These are phyloP conservation scores for Fusarium sp. DNA, from an alignment of 2,329 filamentous ascomycete genomes.

Conservation along the genomic window DNA sequence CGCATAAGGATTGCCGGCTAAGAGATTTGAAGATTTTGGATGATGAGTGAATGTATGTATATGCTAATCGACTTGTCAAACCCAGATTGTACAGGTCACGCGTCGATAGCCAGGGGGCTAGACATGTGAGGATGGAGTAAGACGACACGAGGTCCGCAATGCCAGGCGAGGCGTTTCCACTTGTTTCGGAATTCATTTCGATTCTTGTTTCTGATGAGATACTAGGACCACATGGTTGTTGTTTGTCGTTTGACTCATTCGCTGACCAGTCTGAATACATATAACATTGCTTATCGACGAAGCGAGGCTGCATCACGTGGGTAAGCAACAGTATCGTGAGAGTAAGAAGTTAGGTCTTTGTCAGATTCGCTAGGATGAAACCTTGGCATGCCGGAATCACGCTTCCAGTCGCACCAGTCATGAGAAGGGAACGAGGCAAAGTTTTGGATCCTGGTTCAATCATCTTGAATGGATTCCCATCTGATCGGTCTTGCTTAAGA, in stretches of 20 bases:
- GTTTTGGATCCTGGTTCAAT: neutral
- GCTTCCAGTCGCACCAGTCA: neutral
- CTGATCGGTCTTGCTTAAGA: too few relatives aligned
- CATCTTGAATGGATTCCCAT: too few relatives aligned
- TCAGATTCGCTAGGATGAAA: neutral
- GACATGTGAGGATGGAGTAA: conserved; percentile 29
- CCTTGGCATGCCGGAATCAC: neutral
- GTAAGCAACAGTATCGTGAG: neutral
- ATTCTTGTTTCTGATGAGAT: accelerated
- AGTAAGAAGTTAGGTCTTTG: conserved; percentile 12
- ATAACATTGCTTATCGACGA: neutral
- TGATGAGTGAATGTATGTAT: conserved; percentile 10
- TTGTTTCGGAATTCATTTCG: neutral
- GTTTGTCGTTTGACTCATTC: neutral
- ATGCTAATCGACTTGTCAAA: conserved; percentile 10
- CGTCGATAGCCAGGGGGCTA: conserved; percentile 36
- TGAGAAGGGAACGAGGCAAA: neutral
- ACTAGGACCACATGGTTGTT: too few relatives aligned
- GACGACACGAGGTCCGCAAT: conserved; percentile 27
- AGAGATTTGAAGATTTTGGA: conserved; percentile 15
- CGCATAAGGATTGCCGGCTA: conserved; percentile 24
- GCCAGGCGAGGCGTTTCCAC: accelerated
- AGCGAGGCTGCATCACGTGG: conserved; percentile 1
- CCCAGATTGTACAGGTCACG: conserved; percentile 31
- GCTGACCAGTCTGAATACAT: neutral